Evolutionary conservation across 495 filamentous ascomycete genomes (phyloP), one percentile per base, ranked within the genome.

Genomic region (Hypoxylon intermedium): DNA sequence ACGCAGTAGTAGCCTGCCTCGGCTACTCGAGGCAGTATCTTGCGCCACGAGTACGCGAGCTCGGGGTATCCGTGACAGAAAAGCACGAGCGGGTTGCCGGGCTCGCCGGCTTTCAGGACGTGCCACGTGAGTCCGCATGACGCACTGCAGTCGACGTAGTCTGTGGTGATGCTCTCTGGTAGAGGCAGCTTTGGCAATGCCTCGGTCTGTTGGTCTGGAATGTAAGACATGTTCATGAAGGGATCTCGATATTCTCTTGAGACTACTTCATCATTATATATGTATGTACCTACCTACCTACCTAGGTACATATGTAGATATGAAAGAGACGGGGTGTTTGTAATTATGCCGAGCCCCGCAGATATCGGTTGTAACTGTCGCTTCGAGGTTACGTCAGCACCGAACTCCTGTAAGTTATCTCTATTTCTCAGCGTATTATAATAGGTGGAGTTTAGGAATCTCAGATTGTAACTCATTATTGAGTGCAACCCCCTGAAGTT

Each of bases 11-110:
- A 89, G 24, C 83, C 84, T 2, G 80, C 74, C 12, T n/a, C 68
- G 7, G 86, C 82, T 18, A 90, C 69, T 2, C 69, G 45, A 13
- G 82, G 80, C 53, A 89, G 76, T 9, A 88, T 69, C 38, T 85
- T 83, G 50, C 86, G 84, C 86, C 86, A 89, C 26, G 86, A 88
- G 69, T 80, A 89, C 40, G 87, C 85, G 15, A 89, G 77, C 63
- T 89, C 86, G 6, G 87, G 86, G 60, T 82, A 89, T 16, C 86
- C 87, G 68, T 88, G 87, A 48, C 83, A 77, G 57, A 87, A 82
- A 15, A 89, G 69, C 24, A 90, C 71, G 40, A 89, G 78, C 0
- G 85, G 86, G 13, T 75, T 80, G 11, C 72, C 72, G 24, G 72
- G 70, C 12, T 66, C 48, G 20, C 83, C 84, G 13, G 84, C 75